phyloP scores from a whole-genome alignment of 2,329 filamentous ascomycete species.

The Chalaropsis ovoidea region DNA sequence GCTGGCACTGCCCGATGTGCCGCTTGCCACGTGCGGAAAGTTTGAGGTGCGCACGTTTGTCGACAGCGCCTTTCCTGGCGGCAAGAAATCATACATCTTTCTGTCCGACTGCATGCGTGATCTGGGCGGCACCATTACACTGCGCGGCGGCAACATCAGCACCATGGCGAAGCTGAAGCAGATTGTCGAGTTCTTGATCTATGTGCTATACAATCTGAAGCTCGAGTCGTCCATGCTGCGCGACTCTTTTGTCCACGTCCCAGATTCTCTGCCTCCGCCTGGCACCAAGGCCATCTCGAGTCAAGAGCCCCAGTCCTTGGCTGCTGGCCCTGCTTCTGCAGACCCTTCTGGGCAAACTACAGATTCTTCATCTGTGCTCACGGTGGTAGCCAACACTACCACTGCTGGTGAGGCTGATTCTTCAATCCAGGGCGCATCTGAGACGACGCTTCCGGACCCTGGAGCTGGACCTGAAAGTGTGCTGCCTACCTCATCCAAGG shows the following conservation, averaged over 20 bases:
- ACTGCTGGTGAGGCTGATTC: neutral
- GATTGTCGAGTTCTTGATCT: constrained; percentile 97
- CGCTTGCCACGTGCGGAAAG: constrained; percentile 68
- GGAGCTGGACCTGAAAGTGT: neutral
- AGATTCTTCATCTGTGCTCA: neutral
- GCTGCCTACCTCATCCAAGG: neutral
- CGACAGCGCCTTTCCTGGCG: constrained; percentile 59
- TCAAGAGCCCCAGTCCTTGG: neutral
- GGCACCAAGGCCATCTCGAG: neutral
- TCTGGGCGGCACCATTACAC: constrained; percentile 85
- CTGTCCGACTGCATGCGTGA: constrained; percentile 82
- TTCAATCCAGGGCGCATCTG: neutral
- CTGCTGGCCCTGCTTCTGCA: neutral
- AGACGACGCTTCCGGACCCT: neutral
- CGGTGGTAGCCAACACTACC: neutral
- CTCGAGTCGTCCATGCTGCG: constrained; percentile 89
- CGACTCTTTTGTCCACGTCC: constrained; percentile 82
- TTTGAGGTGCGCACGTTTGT: constrained; percentile 97
- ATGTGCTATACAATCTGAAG: constrained; percentile 95
- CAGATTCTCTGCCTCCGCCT: constrained; percentile 41
- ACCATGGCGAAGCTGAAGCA: constrained; percentile 71
- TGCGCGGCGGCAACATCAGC: constrained; percentile 67
- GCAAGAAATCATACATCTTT: constrained; percentile 92
- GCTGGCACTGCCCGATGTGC: constrained; percentile 60
- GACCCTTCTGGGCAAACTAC: neutral